Evolutionary conservation across 805 yeast species (phyloP), one percentile per base, ranked within the genome.

Genomic region (Hanseniaspora thailandica): DNA sequence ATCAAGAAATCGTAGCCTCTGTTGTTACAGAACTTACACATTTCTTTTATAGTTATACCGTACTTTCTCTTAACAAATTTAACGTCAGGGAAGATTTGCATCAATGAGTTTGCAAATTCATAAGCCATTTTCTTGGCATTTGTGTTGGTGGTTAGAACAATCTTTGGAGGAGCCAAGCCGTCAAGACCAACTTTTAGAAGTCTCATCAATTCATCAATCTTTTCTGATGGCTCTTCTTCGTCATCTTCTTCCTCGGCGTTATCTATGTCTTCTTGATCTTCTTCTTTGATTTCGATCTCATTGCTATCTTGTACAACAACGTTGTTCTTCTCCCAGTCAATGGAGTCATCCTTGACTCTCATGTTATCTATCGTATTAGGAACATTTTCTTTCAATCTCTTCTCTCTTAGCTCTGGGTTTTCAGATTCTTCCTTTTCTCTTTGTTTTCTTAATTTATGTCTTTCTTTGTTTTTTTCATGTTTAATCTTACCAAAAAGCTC

Each of bases 1-100:
- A 93, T 71, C 61, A 93, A 71, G 63, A 89, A 95, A 0, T 97
- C 89, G 69, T 76, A 93, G 20, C 82, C 90, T 63, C 97, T 73
- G 63, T 84, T 86, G 39, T 80, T 66, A 67, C 96, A 86, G 60
- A 80, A 80, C 55, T 80, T 78, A 12, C 94, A 87, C 77, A 93
- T 93, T 48, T 87, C 96, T 58, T 82, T 80, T 76, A 93, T 82
- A 34, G 77, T 75, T 65, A 81, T 89, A 61, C 90, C 90, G 60
- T 80, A 76, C 63, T 88, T 87, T 55, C 98, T 77, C 68, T 89
- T 87, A 56, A 89, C 81, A 65, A 90, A 93, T 5, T 89, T 82
- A 1, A 84, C 78, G 60, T 85, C 82, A 35, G 97, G 97, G 38
- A 93, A 68, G 35, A 89, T 75, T 58, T 88, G 96, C 70, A 85